Evolutionary conservation across 495 filamentous ascomycete species (phyloP), one percentile per base, ranked within the genome.

Genomic region (Pyrenula massariospora): DNA sequence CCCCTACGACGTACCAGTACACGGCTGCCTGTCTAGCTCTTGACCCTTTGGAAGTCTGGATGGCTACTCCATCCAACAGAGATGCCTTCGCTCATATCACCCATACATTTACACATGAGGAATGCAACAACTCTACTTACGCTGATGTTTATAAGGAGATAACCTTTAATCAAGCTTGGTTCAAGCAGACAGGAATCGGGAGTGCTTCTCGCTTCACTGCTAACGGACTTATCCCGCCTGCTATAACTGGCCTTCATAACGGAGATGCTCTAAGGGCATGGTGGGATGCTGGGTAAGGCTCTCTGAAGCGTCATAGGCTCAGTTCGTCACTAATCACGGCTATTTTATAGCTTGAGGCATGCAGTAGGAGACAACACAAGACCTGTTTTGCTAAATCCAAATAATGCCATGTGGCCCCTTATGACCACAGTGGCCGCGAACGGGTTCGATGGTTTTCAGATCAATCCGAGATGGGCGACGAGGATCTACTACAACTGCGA

Each of bases 401-500:
- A 69, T 52, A 80, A 76, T 59, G 51, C 60, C 3, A 74, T 76
- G 70, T 84, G 79, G 79, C 80, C 82, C 0, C 69, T 77, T 54
- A 81, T 74, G 49, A 77, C 77, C 52, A 79, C 66, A 8, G 67
- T 72, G 2, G 74, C 65, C 12, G 58, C 50, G 2, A 77, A 84
- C 55, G 82, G 82, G 2, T 80, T 76, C 57, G 73, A 60, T n/a
- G 82, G 82, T 3, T 68, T 83, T 47, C 73, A 75, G 58, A 72
- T 84, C 52, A 77, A 80, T 64, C 80, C 80, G 19, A 78, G 82
- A 47, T 85, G 78, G 77, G 76, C 82, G 10, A 78, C 80, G 2
- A 76, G 74, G 23, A 84, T 84, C 61, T 85, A 83, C 69, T 85
- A 81, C 70, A 82, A 85, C 68, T 85, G 82, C 63, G 70, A 77